Conservation (phyloP, 768 basidiomycete species). For the Boletus fagicola region DNA sequence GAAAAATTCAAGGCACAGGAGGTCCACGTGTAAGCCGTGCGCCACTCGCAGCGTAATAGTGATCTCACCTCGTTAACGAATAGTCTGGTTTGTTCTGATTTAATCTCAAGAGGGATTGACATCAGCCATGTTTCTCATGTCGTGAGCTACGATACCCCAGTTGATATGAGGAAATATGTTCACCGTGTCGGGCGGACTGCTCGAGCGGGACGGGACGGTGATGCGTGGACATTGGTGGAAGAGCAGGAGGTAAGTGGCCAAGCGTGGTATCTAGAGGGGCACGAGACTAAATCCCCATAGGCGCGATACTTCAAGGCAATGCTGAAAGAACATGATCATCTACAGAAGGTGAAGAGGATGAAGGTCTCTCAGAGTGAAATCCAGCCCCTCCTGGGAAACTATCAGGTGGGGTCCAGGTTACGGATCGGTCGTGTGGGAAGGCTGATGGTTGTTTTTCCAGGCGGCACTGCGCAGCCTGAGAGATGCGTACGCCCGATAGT, state of each 20-base stretch:
- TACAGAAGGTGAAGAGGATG: constrained; percentile 65
- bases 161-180: constrained; percentile 98
- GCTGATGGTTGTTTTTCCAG: constrained; percentile 20
- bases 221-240: constrained; percentile 95
- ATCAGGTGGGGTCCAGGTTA: constrained; percentile 53
- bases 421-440: neutral
- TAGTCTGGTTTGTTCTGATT: constrained; percentile 94
- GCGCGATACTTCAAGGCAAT: constrained; percentile 86
- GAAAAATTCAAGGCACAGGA: constrained; percentile 79
- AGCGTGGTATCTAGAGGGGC: neutral
- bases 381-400: constrained; percentile 51
- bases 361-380: constrained; percentile 63
- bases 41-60: neutral
- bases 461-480: constrained; percentile 30
- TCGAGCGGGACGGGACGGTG: constrained; percentile 82
- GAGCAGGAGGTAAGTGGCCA: constrained; percentile 70
- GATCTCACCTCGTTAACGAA: constrained; percentile 6
- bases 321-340: constrained; percentile 69
- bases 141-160: constrained; percentile 90
- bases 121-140: constrained; percentile 91
- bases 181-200: constrained; percentile 97
- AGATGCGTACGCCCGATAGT: constrained; percentile 23
- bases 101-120: constrained; percentile 95
- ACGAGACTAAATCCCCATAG: constrained; percentile 37
- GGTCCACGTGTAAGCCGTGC: constrained; percentile 69